Evolutionary conservation across 176 grass and related monocot genomes (phyloP), one percentile per base, ranked within the genome.

Genomic region (Triticum urartu): DNA sequence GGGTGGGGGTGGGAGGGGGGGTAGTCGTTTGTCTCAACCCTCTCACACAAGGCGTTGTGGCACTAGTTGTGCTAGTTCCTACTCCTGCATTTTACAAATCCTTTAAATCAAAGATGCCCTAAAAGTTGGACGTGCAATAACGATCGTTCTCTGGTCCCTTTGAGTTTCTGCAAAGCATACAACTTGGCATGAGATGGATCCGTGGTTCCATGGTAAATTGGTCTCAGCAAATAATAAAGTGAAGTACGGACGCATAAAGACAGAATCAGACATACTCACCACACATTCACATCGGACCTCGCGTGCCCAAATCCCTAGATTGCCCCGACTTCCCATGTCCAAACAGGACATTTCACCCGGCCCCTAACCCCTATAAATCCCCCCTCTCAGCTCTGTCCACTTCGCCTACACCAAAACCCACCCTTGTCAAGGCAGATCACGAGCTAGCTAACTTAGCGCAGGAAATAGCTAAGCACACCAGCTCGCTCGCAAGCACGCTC

Each of bases 291-390:
- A 59, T 34, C 1, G 6, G 0, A 42, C 35, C 2, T 34, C 45
- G 12, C 61, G 12, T 33, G 64, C 9, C 25, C 18, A 81, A 50
- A 75, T 4, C 40, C 34, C 59, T 10, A 40, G 45, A 50, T 28
- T 11, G 40, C 43, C 3, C 5, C 61, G 36, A 38, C 59, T 17
- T n/a, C 10, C 70, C 42, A 82, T 72, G 82, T 32, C 90, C 72
- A 91, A 64, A 17, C 22, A 69, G 40, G 86, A 70, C 89, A 88
- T 81, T 85, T 85, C 82, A 52, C 64, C 62, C 0, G 8, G 1
- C 22, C 48, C 5, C 39, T 10, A 58, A 72, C 50, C 66, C 61
- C 78, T 91, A 88, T 86, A 91, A 88, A 91, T 78, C 7, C 54
- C 68, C 68, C 71, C 32, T 63, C 80, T 9, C 58, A 50, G 1